Conservation (phyloP, 176 grass and related monocot genomes). For the Olyra latifolia region DNA sequence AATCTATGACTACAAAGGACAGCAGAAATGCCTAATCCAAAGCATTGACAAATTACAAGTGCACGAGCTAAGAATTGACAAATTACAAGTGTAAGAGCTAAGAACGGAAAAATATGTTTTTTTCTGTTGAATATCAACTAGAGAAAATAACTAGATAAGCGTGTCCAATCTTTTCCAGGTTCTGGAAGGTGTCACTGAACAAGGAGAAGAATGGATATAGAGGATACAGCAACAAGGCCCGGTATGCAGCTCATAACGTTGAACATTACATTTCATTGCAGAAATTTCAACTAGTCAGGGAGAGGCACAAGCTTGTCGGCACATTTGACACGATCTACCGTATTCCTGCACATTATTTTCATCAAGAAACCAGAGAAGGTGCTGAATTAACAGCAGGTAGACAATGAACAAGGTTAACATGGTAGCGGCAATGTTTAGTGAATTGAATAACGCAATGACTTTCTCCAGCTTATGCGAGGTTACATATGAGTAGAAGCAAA, state of each 20-base stretch:
- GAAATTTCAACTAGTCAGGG: neutral
- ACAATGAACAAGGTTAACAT: neutral
- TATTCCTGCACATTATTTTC: neutral
- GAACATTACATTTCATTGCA: neutral
- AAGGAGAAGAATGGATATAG: neutral
- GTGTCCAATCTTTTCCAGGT: neutral
- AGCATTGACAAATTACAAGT: no score
- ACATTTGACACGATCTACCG: neutral
- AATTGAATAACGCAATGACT: neutral
- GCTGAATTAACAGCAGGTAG: neutral
- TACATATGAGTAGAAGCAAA: neutral
- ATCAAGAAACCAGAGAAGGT: neutral
- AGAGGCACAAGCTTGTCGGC: neutral
- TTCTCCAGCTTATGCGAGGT: neutral
- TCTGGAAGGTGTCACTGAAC: neutral
- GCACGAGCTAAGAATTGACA: no score
- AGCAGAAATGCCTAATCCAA: neutral
- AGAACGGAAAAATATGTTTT: no score
- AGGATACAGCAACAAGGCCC: neutral
- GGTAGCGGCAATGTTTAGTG: neutral
- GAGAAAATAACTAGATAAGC: neutral
- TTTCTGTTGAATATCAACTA: neutral
- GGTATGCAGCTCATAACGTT: neutral
- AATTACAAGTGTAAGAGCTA: no score
- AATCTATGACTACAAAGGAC: neutral